phyloP scores from a whole-genome alignment of 345 rosid species.

The Chamaenerion angustifolium region DNA sequence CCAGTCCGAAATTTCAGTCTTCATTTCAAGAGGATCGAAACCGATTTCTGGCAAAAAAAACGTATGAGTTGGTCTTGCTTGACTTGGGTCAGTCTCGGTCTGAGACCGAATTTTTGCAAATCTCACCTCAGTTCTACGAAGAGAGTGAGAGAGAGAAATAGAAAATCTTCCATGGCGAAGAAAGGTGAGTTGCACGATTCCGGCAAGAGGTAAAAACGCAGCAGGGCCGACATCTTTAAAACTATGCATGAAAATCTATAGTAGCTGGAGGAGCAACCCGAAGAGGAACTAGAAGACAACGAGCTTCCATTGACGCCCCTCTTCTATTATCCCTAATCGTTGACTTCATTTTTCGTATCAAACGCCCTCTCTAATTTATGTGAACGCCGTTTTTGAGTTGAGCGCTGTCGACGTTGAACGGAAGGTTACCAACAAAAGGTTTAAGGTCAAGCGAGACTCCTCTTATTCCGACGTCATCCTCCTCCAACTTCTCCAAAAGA shows the following conservation, averaged over 20 bases:
- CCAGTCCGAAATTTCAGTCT: no score
- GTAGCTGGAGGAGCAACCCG: slow-evolving; percentile 11
- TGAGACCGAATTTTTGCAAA: no score
- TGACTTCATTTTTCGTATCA: slow-evolving; percentile 65
- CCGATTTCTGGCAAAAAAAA: no score
- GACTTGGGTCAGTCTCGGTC: no score
- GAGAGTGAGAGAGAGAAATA: neutral
- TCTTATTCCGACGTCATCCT: no score
- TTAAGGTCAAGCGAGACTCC: no score
- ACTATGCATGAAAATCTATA: slow-evolving; percentile 8
- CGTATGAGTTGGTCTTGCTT: no score
- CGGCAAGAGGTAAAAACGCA: slow-evolving; percentile 43
- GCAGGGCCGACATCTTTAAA: slow-evolving; percentile 9
- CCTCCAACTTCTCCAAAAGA: no score
- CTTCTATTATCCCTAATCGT: slow-evolving; percentile 37
- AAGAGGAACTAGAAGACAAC: slow-evolving; percentile 10
- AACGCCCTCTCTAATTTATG: slow-evolving; percentile 70
- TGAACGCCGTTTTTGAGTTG: slow-evolving; percentile 79
- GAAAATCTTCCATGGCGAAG: slow-evolving; percentile 10
- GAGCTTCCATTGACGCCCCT: slow-evolving; percentile 18
- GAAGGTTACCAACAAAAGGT: no score
- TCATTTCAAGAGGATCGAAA: no score
- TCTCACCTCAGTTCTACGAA: no score
- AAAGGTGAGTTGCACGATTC: slow-evolving; percentile 19
- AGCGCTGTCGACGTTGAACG: no score